These are phyloP conservation scores for Fusarium marasasianum DNA, from an alignment of 2,329 filamentous ascomycete species.

Conservation along the genomic window DNA sequence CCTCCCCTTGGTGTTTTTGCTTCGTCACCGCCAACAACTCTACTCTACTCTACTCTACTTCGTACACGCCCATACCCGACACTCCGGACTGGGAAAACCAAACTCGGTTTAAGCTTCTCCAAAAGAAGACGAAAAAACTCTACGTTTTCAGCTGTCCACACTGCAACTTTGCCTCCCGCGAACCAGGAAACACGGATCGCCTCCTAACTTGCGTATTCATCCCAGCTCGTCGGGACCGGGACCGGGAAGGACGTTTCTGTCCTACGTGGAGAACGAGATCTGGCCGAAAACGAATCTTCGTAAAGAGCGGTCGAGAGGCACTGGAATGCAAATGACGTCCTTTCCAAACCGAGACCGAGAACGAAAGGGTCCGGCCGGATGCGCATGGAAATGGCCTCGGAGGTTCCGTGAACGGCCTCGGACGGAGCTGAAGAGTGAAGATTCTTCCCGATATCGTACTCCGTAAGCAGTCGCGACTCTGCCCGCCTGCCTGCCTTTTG, in stretches of 20 bases:
- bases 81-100: background rate
- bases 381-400: conserved; percentile 15
- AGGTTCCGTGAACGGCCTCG: conserved; percentile 13
- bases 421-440: background rate
- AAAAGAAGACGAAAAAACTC: background rate
- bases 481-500: background rate
- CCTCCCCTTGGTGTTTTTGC: conserved; percentile 15
- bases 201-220: background rate
- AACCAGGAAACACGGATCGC: background rate
- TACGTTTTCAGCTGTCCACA: background rate
- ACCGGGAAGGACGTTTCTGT: background rate
- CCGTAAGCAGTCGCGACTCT: background rate
- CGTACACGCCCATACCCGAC: background rate
- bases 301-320: conserved; percentile 11
- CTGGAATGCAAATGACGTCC: conserved; percentile 32
- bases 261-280: background rate
- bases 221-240: conserved; percentile 3
- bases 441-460: background rate
- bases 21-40: background rate
- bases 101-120: background rate
- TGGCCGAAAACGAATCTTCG: conserved; percentile 15
- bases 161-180: background rate
- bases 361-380: background rate
- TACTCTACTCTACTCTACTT: background rate
- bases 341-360: background rate